These are phyloP conservation scores for Venturia nashicola DNA, from an alignment of 2,329 filamentous ascomycete genomes.

Conservation along the genomic window DNA sequence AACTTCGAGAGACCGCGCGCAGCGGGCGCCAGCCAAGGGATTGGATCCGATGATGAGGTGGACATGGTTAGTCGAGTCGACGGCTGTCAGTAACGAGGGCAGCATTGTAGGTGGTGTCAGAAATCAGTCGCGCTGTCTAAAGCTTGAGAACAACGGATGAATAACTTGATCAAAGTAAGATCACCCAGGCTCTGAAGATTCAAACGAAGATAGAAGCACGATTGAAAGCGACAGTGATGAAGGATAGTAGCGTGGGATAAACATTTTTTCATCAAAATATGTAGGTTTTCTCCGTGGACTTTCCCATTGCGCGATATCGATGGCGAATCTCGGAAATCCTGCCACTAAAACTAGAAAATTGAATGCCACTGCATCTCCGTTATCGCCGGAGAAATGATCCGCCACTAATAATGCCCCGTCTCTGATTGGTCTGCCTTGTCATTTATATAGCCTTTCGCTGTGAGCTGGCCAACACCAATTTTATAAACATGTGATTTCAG, in stretches of 20 bases:
- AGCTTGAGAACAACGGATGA: neutral
- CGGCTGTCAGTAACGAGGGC: slow-evolving; percentile 56
- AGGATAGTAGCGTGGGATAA: neutral
- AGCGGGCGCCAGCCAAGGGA: slow-evolving; percentile 75
- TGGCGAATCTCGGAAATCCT: slow-evolving; percentile 1
- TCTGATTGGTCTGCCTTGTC: neutral
- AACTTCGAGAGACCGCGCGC: slow-evolving; percentile 64
- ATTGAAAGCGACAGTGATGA: neutral
- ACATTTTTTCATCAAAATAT: neutral
- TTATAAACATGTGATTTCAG: neutral
- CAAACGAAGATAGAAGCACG: neutral
- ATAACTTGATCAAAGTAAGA: neutral
- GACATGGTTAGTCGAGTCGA: slow-evolving; percentile 56
- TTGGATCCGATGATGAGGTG: slow-evolving; percentile 83
- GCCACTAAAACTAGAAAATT: neutral
- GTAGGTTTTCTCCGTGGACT: neutral
- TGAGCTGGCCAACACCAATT: neutral
- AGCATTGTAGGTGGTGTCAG: slow-evolving; percentile 23
- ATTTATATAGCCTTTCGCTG: neutral
- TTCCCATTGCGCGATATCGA: neutral
- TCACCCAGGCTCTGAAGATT: neutral
- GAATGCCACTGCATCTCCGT: neutral
- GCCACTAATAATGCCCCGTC: neutral
- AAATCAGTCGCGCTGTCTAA: neutral
- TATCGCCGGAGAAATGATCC: slow-evolving; percentile 5